These are phyloP conservation scores for Hawksworthiomyces lignivorus DNA, from an alignment of 2,329 filamentous ascomycete genomes.

Conservation along the genomic window DNA sequence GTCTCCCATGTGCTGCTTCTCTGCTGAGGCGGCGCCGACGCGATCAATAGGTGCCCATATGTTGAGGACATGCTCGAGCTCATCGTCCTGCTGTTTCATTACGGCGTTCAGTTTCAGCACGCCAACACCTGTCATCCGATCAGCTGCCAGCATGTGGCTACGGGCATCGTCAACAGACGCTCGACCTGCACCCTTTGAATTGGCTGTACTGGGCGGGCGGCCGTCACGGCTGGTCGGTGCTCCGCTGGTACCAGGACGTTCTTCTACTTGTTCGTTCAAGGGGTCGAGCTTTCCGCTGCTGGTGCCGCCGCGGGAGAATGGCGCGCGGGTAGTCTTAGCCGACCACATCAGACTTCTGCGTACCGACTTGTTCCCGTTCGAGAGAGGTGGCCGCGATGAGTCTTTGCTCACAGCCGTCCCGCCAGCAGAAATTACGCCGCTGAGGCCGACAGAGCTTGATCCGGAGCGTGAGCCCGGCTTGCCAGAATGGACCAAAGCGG, in stretches of 20 bases:
- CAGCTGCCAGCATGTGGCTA: constrained; percentile 37
- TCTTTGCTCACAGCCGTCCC: constrained; percentile 32
- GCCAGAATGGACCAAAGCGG: constrained; percentile 11
- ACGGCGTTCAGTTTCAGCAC: constrained; percentile 68
- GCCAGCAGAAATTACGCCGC: constrained; percentile 29
- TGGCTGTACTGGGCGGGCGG: constrained; percentile 46
- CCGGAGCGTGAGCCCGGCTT: constrained; percentile 48
- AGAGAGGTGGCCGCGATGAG: constrained; percentile 38
- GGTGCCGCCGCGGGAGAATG: constrained; percentile 43
- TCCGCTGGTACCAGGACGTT: constrained; percentile 25
- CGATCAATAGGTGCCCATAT: constrained; percentile 63
- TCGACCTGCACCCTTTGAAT: constrained; percentile 31
- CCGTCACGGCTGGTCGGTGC: constrained; percentile 38
- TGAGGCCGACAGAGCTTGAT: constrained; percentile 30
- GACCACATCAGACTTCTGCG: constrained; percentile 66
- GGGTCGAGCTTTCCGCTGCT: constrained; percentile 44
- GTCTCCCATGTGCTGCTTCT: constrained; percentile 51
- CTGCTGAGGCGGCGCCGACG: constrained; percentile 32
- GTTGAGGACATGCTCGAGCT: constrained; percentile 66
- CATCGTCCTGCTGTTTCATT: constrained; percentile 62
- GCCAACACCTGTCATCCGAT: constrained; percentile 68
- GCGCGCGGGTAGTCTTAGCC: constrained; percentile 46
- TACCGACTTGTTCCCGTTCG: constrained; percentile 44
- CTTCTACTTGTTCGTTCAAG: constrained; percentile 45
- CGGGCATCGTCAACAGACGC: constrained; percentile 10